A percentile compares a stretch with the other conserved stretches of the same genome.
These are phyloP conservation scores for Sarocladium kiliense DNA, from an alignment of 2,329 filamentous ascomycete species.

Conservation along the genomic window DNA sequence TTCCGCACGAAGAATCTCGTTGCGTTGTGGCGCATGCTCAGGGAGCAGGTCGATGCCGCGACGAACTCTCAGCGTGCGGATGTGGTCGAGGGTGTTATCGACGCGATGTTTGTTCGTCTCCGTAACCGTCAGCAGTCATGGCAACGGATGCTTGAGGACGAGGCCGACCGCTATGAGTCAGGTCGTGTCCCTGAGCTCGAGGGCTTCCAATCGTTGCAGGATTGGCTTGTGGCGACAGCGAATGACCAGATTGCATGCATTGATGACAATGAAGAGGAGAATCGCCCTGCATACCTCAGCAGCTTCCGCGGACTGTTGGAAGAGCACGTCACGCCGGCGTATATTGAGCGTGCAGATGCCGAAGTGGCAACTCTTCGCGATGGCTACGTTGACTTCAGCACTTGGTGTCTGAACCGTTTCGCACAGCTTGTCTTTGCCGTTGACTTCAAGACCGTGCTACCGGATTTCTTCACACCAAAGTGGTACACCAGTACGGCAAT, in stretches of 20 bases:
- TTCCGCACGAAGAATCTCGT: constrained; percentile 88
- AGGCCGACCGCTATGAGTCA: constrained; percentile 67
- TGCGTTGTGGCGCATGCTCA: constrained; percentile 96
- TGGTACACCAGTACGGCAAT: constrained; percentile 88
- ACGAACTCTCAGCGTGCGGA: constrained; percentile 80
- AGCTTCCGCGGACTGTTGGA: constrained; percentile 82
- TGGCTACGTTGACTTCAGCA: constrained; percentile 91
- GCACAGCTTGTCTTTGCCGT: constrained; percentile 82
- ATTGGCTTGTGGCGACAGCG: constrained; percentile 94
- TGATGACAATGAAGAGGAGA: constrained; percentile 78
- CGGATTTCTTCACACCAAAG: constrained; percentile 82
- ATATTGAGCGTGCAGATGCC: constrained; percentile 66
- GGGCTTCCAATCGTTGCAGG: constrained; percentile 74
- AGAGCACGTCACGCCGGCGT: constrained; percentile 72
- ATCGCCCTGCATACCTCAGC: constrained; percentile 74
- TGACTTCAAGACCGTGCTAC: constrained; percentile 79
- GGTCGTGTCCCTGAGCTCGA: constrained; percentile 42
- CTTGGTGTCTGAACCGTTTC: constrained; percentile 86
- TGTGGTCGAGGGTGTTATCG: constrained; percentile 90
- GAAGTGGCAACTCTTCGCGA: constrained; percentile 76
- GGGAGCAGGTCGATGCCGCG: constrained; percentile 84
- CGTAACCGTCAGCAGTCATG: constrained; percentile 78
- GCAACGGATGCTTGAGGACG: constrained; percentile 84
- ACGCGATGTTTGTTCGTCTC: constrained; percentile 89
- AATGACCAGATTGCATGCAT: constrained; percentile 99